Conservation (phyloP, 2,329 filamentous ascomycete genomes). For the Diaporthe helianthi region DNA sequence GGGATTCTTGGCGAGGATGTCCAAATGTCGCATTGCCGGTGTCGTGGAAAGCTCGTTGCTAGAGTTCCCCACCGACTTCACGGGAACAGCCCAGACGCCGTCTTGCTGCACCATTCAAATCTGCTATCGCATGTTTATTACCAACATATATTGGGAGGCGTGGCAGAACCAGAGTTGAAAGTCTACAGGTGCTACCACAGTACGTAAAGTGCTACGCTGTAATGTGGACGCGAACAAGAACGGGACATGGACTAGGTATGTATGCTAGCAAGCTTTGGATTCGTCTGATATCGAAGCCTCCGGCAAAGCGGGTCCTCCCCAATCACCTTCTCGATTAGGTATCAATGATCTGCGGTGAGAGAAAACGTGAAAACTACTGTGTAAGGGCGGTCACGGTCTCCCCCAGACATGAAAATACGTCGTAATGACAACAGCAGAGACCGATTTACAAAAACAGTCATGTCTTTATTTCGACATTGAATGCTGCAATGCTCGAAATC, state of each 20-base stretch:
- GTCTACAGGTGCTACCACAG: too few relatives aligned
- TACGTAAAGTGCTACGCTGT: not conserved
- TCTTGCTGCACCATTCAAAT: too few relatives aligned
- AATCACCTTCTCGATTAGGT: slow-evolving; percentile 19
- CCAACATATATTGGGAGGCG: too few relatives aligned
- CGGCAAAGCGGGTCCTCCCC: slow-evolving; percentile 19
- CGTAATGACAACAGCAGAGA: not conserved
- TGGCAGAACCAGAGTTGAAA: too few relatives aligned
- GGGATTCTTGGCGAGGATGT: not conserved
- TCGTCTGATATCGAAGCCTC: slow-evolving; percentile 21
- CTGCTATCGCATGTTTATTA: too few relatives aligned
- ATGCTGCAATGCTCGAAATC: not conserved
- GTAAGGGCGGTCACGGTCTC: not conserved
- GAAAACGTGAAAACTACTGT: too few relatives aligned
- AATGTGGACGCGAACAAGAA: not conserved
- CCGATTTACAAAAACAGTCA: not conserved
- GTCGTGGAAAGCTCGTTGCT: slow-evolving; percentile 7
- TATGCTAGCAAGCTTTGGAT: not conserved
- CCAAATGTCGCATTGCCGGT: slow-evolving; percentile 9
- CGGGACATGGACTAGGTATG: slow-evolving; percentile 3
- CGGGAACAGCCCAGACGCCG: too few relatives aligned
- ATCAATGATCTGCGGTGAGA: slow-evolving; percentile 11
- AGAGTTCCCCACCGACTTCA: too few relatives aligned
- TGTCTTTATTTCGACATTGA: not conserved
- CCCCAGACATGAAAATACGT: not conserved